Percentiles rank a stretch among this genome's conserved stretches.
phyloP scores from a whole-genome alignment of 495 filamentous ascomycete species.

The Wilcoxina mikolae region DNA sequence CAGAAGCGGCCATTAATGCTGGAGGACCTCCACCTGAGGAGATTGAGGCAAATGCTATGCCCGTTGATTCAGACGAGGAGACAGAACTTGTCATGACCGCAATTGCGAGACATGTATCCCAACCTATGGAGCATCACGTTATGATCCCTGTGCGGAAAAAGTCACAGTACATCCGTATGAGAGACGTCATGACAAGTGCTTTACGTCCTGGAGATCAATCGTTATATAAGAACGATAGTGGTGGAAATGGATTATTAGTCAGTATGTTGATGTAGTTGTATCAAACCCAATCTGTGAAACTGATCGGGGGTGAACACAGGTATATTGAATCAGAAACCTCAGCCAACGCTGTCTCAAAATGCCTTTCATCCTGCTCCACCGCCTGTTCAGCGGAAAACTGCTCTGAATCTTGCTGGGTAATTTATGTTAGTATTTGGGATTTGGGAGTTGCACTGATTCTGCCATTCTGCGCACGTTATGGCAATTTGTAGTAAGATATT shows the following conservation, averaged over 20 bases:
- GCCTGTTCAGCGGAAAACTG: background rate
- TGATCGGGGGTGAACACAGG: background rate
- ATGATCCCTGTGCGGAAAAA: conserved; percentile 52
- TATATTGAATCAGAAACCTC: background rate
- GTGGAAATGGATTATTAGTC: background rate
- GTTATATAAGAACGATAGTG: conserved; percentile 9
- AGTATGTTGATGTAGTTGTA: too few relatives aligned
- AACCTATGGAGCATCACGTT: conserved; percentile 53
- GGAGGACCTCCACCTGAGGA: conserved; percentile 86
- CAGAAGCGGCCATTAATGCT: conserved; percentile 83
- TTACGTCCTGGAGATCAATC: conserved; percentile 30
- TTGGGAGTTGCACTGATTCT: background rate
- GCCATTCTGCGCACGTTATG: too few relatives aligned
- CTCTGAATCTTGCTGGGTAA: background rate
- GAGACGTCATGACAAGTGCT: conserved; percentile 73
- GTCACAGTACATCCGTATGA: conserved; percentile 72
- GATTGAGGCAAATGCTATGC: conserved; percentile 51
- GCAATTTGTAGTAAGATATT: too few relatives aligned
- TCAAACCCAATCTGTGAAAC: too few relatives aligned
- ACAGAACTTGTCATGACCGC: conserved; percentile 74
- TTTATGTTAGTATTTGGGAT: background rate
- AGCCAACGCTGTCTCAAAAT: background rate
- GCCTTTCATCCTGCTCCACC: conserved; percentile 1
- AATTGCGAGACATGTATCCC: conserved; percentile 57
- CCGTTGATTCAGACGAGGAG: conserved; percentile 89